These are phyloP conservation scores for Oenanthe javanica DNA, from an alignment of 140 eudicot species.

Conservation along the genomic window DNA sequence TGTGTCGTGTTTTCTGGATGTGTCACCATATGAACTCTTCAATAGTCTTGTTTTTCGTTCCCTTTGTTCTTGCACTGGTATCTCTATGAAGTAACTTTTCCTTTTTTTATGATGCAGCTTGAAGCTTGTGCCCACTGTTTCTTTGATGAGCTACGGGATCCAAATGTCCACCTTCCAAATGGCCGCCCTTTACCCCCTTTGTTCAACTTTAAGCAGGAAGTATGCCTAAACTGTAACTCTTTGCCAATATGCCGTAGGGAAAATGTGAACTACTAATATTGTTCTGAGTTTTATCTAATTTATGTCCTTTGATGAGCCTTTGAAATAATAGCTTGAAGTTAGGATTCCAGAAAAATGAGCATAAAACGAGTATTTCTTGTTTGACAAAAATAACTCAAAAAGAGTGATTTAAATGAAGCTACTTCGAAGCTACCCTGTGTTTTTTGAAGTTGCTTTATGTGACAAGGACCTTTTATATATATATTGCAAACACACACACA, in stretches of 20 bases:
- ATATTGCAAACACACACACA: no score
- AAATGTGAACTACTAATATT: neutral
- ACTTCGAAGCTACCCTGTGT: neutral
- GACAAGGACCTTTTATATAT: neutral
- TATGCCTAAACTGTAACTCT: conserved; percentile 11
- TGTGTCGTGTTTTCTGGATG: neutral
- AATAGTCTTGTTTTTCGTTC: neutral
- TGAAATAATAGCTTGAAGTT: neutral
- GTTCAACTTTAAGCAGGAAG: conserved; percentile 60
- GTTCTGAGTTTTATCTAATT: neutral
- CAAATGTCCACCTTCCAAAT: conserved; percentile 45
- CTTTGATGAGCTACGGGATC: conserved; percentile 57
- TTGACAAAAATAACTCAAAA: neutral
- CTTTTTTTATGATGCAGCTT: conserved; percentile 24
- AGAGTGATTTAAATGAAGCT: neutral
- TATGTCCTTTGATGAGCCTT: neutral
- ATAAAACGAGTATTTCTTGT: neutral
- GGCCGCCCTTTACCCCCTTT: conserved; percentile 61
- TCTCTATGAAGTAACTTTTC: neutral
- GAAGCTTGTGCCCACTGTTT: conserved; percentile 60
- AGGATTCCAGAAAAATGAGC: neutral
- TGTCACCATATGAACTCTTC: neutral
- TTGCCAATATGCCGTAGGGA: neutral
- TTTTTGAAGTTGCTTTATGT: neutral
- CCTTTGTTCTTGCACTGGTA: neutral